Evolutionary conservation across 495 filamentous ascomycete species (phyloP).

Genomic region (Filosporella fistucella): DNA sequence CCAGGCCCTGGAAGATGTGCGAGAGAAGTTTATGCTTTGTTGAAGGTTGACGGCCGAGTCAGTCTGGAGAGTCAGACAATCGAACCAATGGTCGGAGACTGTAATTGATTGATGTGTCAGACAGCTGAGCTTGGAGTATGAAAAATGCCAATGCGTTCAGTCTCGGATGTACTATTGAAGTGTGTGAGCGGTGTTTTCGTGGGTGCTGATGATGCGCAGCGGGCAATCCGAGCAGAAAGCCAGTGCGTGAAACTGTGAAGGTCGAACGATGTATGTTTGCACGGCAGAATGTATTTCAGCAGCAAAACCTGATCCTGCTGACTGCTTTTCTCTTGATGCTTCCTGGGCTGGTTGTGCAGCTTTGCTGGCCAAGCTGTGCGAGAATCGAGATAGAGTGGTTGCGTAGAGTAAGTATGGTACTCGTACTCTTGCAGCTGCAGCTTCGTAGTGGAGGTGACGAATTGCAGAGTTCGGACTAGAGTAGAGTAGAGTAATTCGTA

Average conservation of each 20-base stretch:
- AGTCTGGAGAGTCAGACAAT: not conserved
- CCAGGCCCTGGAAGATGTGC: conserved; percentile 2
- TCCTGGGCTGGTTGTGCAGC: too few relatives aligned
- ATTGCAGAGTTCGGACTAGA: too few relatives aligned
- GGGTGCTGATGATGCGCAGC: conserved; percentile 9
- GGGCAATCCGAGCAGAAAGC: conserved; percentile 15
- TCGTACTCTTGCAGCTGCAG: too few relatives aligned
- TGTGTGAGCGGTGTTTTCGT: too few relatives aligned
- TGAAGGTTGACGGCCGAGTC: not conserved
- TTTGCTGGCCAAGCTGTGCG: too few relatives aligned
- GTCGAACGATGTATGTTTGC: not conserved
- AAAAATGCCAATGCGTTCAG: conserved; percentile 24
- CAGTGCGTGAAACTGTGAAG: conserved; percentile 22
- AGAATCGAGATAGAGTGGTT: too few relatives aligned
- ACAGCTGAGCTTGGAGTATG: conserved; percentile 6
- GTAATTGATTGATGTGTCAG: conserved; percentile 24
- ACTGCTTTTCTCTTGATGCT: too few relatives aligned
- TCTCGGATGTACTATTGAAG: conserved; percentile 22
- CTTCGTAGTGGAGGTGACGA: too few relatives aligned
- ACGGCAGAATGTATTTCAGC: not conserved
- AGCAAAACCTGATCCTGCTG: too few relatives aligned
- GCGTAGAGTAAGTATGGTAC: too few relatives aligned
- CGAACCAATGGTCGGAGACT: conserved; percentile 13
- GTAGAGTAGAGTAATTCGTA: too few relatives aligned
- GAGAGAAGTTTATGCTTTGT: conserved; percentile 12